Base-by-base conservation (phyloP, 805 yeast species). In the Groenewaldozyma tartarivorans region DNA sequence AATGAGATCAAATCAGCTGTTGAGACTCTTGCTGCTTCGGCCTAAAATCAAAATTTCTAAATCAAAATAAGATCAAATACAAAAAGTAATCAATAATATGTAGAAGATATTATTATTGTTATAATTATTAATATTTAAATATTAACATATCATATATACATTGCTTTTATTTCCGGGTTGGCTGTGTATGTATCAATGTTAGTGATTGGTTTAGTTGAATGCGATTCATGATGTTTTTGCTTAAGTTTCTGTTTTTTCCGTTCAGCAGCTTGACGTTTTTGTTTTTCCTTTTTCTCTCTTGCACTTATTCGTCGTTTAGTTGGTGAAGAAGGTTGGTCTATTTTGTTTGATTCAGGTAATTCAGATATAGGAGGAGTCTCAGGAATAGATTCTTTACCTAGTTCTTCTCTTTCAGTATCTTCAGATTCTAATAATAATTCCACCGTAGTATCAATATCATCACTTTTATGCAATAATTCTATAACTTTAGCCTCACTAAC, bases 1-100 rank as follows among this genome's bases (percentile, higher is more conserved):
- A 51, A 51, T 31, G 48, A 52, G 49, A 48, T 62, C 50, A 50
- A 50, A 50, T 77, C 78, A 60, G 81, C 81, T 49, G 74, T 87
- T 61, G 83, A 84, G 70, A 74, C 75, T 43, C 34, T 31, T 13
- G n/a, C 34, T 31, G 34, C n/a, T 31, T 33, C 15, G 46, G 62
- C 53, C 33, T 48, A 46, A 41, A 39, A 17, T 38, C 22, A n/a
- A 4, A 15, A 13, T n/a, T 33, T 11, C 20, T 18, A 16, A 32
- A 6, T 32, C 26, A 18, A 26, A 20, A 15, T 21, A 24, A 5
- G n/a, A 20, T 27, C 31, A 27, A 24, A 7, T 29, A 38, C 21
- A 26, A 16, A 24, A 15, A 27, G 16, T 13, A 26, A 36, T 4
- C 13, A 20, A 11, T 18, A n/a, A 36, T 4, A 16, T 6, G 5